Conservation (phyloP, 179 eudicot species). For the Beta corolliflora region DNA sequence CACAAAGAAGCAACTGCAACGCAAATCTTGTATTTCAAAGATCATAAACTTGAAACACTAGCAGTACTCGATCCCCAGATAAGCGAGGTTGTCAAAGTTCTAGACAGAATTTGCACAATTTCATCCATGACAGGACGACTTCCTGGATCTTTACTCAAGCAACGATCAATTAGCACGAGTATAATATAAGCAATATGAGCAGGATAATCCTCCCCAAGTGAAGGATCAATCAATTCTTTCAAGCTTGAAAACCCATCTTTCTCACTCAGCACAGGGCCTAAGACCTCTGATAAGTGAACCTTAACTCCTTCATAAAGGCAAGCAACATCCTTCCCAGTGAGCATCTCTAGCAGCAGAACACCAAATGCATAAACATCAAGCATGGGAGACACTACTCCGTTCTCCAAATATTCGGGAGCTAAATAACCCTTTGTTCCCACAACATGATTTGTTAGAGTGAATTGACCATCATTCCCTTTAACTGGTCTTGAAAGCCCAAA, state of each 20-base stretch:
- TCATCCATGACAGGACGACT: conserved; percentile 47
- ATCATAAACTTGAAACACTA: conserved; percentile 25
- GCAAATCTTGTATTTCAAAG: not conserved
- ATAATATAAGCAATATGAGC: conserved; percentile 33
- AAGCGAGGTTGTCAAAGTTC: conserved; percentile 32
- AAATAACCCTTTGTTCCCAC: conserved; percentile 60
- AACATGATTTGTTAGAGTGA: conserved; percentile 34
- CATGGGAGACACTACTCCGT: conserved; percentile 62
- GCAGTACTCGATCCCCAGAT: conserved; percentile 35
- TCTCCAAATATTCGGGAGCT: conserved; percentile 66
- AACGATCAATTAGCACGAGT: conserved; percentile 31
- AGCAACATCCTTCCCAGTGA: conserved; percentile 64
- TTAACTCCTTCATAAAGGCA: conserved; percentile 32
- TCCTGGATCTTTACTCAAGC: conserved; percentile 47
- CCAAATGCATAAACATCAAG: conserved; percentile 87
- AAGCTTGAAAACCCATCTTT: conserved; percentile 21
- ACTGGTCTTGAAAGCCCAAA: conserved; percentile 52
- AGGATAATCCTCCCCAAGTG: conserved; percentile 35
- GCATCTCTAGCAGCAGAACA: conserved; percentile 65
- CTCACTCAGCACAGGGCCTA: conserved; percentile 29
- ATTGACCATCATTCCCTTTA: conserved; percentile 33
- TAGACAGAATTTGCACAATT: conserved; percentile 34
- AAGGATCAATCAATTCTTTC: conserved; percentile 36
- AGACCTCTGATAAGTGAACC: conserved; percentile 35
- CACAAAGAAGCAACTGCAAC: too few species aligned